Evolutionary conservation across 148 eudicot species (phyloP), one percentile per base, ranked within the genome.

Genomic region (Chenopodium quinoa): DNA sequence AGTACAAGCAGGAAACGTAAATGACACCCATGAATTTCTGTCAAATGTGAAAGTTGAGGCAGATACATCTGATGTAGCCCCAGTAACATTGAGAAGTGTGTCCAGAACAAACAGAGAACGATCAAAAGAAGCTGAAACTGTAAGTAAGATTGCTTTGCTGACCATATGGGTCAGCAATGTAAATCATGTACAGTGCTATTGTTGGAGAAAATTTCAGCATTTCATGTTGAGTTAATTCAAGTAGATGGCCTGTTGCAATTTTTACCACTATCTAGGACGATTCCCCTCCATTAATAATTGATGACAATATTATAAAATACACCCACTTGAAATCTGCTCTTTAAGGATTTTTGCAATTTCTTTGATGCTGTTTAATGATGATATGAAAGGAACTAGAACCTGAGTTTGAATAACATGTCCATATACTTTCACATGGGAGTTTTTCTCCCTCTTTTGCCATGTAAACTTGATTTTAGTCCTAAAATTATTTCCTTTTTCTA

Each of bases 71-170:
- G 32, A 56, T 73, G 27, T 40, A 52, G 14, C 73, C 7, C 10
- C 81, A 27, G 34, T 9, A 32, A 14, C 77, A 50, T 73, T 31
- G 19, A 78, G 71, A 40, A 72, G 69, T 50, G 1, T 77, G 63
- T 62, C 56, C 23, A 78, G 23, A 32, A 73, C 14, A 12, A 8
- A 27, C 16, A 67, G 37, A 78, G 72, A 64, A 48, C 80, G 74
- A 12, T 72, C 81, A 64, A 77, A 37, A 52, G 85, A 83, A 78
- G 25, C 60, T 23, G 79, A 81, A 22, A 10, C 7, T 78, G 85
- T 78, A 65, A 63, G 78, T 78, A 9, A 78, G 17, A 63, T 37
- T 73, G 56, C 66, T 78, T 78, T 52, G 37, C 58, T 62, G 20
- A 65, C 29, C 7, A 31, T 68, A 40, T 56, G 5, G 22, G 62